Evolutionary conservation across 768 basidiomycete species (phyloP).

Genomic region (Sarcodon aspratus): DNA sequence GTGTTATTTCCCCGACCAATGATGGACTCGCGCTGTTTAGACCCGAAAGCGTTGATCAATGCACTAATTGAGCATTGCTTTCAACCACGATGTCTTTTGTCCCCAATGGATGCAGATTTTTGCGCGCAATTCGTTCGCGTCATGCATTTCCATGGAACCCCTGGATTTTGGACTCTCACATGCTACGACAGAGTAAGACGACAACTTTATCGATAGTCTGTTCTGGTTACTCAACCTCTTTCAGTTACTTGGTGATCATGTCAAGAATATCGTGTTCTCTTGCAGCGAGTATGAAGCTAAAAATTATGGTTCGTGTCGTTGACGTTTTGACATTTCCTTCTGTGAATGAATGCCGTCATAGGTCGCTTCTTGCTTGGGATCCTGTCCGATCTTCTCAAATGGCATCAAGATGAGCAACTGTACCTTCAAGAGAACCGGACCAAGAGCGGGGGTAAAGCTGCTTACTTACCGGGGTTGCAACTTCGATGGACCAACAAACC

Average conservation of each 20-base stretch:
- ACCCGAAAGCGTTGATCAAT: conserved; percentile 31
- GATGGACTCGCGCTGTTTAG: background rate
- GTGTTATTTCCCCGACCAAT: conserved; percentile 1
- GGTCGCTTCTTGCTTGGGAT: conserved; percentile 83
- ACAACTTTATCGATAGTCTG: background rate
- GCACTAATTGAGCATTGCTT: conserved; percentile 85
- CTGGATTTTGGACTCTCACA: conserved; percentile 76
- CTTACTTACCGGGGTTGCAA: conserved; percentile 62
- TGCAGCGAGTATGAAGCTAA: conserved; percentile 95
- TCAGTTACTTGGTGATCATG: conserved; percentile 76
- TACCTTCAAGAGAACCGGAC: conserved; percentile 65
- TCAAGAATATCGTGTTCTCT: conserved; percentile 78
- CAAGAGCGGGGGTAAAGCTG: conserved; percentile 46
- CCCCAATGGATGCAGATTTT: conserved; percentile 94
- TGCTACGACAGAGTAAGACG: conserved; percentile 68
- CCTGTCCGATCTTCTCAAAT: conserved; percentile 65
- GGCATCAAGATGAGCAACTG: conserved; percentile 67
- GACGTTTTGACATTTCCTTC: background rate
- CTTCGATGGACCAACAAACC: conserved; percentile 36
- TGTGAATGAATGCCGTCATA: conserved; percentile 16
- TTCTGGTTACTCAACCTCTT: background rate
- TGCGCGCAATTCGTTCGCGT: conserved; percentile 86
- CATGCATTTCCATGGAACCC: conserved; percentile 81
- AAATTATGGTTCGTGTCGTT: conserved; percentile 62
- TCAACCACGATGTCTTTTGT: conserved; percentile 84